phyloP scores from a whole-genome alignment of 1,284 basidiomycete species.

The Tylopilus sp. region DNA sequence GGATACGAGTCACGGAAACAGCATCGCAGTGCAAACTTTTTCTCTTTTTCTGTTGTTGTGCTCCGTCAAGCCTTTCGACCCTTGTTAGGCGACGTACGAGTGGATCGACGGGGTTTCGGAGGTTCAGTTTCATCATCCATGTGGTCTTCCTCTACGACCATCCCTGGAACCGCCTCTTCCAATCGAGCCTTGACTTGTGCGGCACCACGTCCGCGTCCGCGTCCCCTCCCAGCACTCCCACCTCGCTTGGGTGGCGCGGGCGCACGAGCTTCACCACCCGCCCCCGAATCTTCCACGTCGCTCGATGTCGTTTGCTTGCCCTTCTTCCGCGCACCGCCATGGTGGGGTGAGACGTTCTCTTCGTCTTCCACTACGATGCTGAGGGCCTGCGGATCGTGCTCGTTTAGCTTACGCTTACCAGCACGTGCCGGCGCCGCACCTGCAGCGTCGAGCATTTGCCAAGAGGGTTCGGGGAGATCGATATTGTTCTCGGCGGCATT shows the following conservation, averaged over 20 bases:
- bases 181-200: slow-evolving; percentile 17
- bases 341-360: slow-evolving; percentile 11
- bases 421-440: slow-evolving; percentile 26
- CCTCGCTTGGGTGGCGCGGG: slow-evolving; percentile 18
- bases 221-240: slow-evolving; percentile 17
- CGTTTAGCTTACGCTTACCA: slow-evolving; percentile 33
- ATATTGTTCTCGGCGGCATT: slow-evolving; percentile 30
- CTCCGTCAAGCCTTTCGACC: slow-evolving; percentile 11
- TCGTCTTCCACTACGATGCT: slow-evolving; percentile 16
- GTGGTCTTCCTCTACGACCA: slow-evolving; percentile 34
- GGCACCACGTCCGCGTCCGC: slow-evolving; percentile 19
- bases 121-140: slow-evolving; percentile 23
- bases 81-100: slow-evolving; percentile 25
- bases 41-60: not conserved
- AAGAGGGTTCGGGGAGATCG: slow-evolving; percentile 27
- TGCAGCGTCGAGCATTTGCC: slow-evolving; percentile 31
- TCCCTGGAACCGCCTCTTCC: slow-evolving; percentile 27
- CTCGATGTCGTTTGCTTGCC: slow-evolving; percentile 17
- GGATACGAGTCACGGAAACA: not conserved
- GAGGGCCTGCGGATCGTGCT: slow-evolving; percentile 23
- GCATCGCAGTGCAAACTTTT: not conserved
- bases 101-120: slow-evolving; percentile 25
- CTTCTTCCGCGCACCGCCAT: slow-evolving; percentile 20
- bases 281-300: slow-evolving; percentile 19
- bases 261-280: slow-evolving; percentile 6